phyloP scores from a whole-genome alignment of 2,329 filamentous ascomycete genomes.

The Fusarium chuoi region DNA sequence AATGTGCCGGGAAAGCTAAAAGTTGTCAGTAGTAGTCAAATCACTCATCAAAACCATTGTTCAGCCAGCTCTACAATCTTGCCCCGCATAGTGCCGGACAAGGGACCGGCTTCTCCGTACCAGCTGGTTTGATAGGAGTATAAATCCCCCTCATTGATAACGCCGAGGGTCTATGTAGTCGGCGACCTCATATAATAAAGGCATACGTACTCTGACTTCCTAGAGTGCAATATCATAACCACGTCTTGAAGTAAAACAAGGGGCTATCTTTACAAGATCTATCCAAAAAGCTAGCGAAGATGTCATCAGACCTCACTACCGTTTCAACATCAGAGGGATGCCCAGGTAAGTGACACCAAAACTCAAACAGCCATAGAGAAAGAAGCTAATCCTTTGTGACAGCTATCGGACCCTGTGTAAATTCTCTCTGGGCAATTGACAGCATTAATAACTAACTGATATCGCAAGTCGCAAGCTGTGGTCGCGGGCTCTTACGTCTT shows the following conservation, averaged over 20 bases:
- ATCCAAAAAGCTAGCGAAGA: background rate
- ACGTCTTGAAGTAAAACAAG: background rate
- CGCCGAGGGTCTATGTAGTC: background rate
- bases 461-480: background rate
- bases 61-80: fast-evolving
- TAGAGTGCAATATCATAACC: background rate
- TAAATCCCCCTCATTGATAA: background rate
- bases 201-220: background rate
- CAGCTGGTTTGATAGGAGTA: background rate
- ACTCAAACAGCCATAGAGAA: fast-evolving
- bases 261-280: background rate
- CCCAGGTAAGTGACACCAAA: background rate
- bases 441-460: background rate
- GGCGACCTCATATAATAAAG: too few relatives aligned
- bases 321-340: background rate
- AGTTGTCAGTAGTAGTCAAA: background rate
- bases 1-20: background rate
- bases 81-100: background rate
- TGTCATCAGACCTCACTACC: background rate
- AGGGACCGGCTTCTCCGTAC: background rate
- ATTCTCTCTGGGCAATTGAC: too few relatives aligned
- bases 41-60: background rate
- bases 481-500: background rate
- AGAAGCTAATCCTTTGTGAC: background rate
- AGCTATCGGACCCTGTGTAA: background rate